These are phyloP conservation scores for Geotrichum candidum DNA, from an alignment of 1,139 yeast species.

Conservation along the genomic window DNA sequence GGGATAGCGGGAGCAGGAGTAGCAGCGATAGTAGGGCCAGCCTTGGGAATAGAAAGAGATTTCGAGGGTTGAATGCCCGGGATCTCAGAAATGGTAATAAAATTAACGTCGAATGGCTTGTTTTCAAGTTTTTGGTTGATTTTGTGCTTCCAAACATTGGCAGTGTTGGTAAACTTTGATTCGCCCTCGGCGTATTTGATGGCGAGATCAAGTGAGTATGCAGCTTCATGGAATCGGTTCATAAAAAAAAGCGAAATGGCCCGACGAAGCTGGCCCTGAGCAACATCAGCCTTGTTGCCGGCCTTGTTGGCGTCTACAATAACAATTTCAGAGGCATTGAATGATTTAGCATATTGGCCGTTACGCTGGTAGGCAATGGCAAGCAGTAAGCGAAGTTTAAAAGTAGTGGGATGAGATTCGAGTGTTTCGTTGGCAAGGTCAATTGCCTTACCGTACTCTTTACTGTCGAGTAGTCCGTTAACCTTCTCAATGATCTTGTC, in stretches of 20 bases:
- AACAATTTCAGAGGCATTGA: slow-evolving; percentile 51
- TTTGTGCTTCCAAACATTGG: slow-evolving; percentile 47
- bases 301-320: slow-evolving; percentile 47
- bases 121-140: slow-evolving; percentile 35
- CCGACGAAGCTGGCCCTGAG: slow-evolving; percentile 53
- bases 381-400: slow-evolving; percentile 29
- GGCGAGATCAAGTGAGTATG: slow-evolving; percentile 9
- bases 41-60: neutral
- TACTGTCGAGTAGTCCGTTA: neutral
- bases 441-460: slow-evolving; percentile 38
- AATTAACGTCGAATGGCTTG: slow-evolving; percentile 13
- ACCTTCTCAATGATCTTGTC: neutral
- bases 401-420: slow-evolving; percentile 42
- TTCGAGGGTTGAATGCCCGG: slow-evolving; percentile 15
- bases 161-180: slow-evolving; percentile 2
- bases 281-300: slow-evolving; percentile 51
- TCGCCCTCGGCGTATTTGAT: slow-evolving; percentile 6
- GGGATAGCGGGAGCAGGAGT: slow-evolving; percentile 4
- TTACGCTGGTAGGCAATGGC: slow-evolving; percentile 53
- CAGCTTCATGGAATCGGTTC: slow-evolving; percentile 13
- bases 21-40: neutral
- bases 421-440: slow-evolving; percentile 34
- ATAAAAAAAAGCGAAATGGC: slow-evolving; percentile 28
- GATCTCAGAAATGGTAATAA: slow-evolving; percentile 23
- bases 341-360: slow-evolving; percentile 46